Percentiles rank a stretch among this genome's conserved stretches.
Evolutionary conservation across 306 rosid genomes (phyloP).

Genomic region (Coriaria nepalensis): DNA sequence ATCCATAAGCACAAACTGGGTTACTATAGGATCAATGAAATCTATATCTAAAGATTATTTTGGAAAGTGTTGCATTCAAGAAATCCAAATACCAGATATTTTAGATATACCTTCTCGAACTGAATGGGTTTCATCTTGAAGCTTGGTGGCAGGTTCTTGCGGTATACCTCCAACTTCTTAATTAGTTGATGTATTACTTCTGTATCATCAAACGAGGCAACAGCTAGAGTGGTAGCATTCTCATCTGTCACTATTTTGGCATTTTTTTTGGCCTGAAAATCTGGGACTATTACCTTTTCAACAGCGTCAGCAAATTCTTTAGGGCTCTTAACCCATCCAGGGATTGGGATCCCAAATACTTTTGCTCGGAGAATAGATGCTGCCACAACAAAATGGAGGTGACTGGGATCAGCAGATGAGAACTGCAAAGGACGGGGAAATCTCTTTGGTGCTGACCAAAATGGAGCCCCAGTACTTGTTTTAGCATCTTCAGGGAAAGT

Average conservation of each 20-base stretch:
- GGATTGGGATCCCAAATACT: slow-evolving; percentile 75
- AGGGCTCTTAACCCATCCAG: slow-evolving; percentile 71
- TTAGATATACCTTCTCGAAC: slow-evolving; percentile 61
- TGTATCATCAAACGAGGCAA: slow-evolving; percentile 76
- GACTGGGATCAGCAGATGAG: slow-evolving; percentile 56
- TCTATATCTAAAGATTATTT: too few relatives aligned
- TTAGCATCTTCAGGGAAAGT: slow-evolving; percentile 94
- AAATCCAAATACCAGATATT: too few relatives aligned
- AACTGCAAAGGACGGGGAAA: slow-evolving; percentile 81
- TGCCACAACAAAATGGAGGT: slow-evolving; percentile 71
- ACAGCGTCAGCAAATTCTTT: slow-evolving; percentile 58
- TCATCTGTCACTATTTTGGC: slow-evolving; percentile 85
- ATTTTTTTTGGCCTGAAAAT: slow-evolving; percentile 73
- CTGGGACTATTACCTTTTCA: slow-evolving; percentile 66
- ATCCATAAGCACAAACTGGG: too few relatives aligned
- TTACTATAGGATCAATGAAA: too few relatives aligned
- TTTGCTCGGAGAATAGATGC: slow-evolving; percentile 75
- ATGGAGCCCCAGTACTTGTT: slow-evolving; percentile 87
- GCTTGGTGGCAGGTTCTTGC: slow-evolving; percentile 37
- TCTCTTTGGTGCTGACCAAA: slow-evolving; percentile 98
- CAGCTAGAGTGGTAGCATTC: slow-evolving; percentile 61
- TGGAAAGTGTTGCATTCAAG: too few relatives aligned
- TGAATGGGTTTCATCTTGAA: slow-evolving; percentile 94
- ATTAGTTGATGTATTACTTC: slow-evolving; percentile 63
- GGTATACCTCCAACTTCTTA: slow-evolving; percentile 44